Conservation (phyloP, 495 filamentous ascomycete genomes). For the Annulohypoxylon bovei region DNA sequence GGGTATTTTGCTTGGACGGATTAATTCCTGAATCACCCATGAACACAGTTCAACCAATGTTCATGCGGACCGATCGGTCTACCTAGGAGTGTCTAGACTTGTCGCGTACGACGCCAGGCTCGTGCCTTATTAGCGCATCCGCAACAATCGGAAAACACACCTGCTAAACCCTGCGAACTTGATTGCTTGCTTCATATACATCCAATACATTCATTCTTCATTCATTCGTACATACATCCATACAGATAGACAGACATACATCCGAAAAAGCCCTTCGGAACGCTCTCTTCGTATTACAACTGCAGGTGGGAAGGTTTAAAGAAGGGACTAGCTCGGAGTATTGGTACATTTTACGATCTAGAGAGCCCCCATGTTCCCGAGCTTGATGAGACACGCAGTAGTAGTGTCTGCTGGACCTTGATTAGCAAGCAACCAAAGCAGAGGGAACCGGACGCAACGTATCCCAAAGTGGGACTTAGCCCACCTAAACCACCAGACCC, state of each 20-base stretch:
- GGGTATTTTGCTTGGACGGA: neutral
- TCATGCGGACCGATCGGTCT: constrained; percentile 28
- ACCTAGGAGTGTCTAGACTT: constrained; percentile 32
- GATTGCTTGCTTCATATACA: neutral
- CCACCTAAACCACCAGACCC: constrained; percentile 24
- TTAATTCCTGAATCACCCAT: constrained; percentile 9
- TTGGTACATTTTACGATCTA: constrained; percentile 11
- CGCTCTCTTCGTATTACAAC: constrained; percentile 12
- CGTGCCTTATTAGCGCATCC: constrained; percentile 36
- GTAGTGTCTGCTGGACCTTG: neutral
- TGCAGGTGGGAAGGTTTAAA: neutral
- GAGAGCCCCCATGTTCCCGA: constrained; percentile 19
- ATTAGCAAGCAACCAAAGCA: constrained; percentile 36
- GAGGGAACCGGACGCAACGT: constrained; percentile 25
- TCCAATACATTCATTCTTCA: neutral
- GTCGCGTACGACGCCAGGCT: constrained; percentile 24
- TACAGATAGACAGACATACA: neutral
- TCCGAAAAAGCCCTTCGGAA: neutral
- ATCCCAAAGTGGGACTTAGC: constrained; percentile 31
- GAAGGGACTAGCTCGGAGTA: neutral
- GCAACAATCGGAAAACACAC: constrained; percentile 24
- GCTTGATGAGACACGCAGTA: constrained; percentile 28
- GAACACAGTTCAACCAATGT: constrained; percentile 22
- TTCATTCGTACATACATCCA: neutral
- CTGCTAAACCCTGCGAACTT: neutral